Percentiles rank a stretch among this genome's conserved stretches.
Conservation (phyloP, 305 asterid genomes). For the Nicotiana rustica region DNA sequence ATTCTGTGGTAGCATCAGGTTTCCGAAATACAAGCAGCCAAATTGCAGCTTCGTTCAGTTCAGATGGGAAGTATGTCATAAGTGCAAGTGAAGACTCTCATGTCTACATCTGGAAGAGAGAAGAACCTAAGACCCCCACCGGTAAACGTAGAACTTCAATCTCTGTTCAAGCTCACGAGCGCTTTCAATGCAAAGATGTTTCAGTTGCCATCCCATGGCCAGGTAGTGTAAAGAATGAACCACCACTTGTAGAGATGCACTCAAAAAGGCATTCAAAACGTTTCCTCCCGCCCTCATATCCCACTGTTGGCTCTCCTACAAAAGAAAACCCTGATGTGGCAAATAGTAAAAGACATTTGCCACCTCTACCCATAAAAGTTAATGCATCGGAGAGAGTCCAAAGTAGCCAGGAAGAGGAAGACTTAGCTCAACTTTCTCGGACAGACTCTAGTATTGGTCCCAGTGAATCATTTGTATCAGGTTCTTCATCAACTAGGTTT, state of each 20-base stretch:
- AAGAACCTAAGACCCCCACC: constrained; percentile 53
- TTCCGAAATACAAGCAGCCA: constrained; percentile 91
- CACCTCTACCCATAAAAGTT: constrained; percentile 73
- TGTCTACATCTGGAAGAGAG: constrained; percentile 84
- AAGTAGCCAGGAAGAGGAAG: constrained; percentile 55
- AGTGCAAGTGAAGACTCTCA: constrained; percentile 95
- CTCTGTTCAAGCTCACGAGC: constrained; percentile 67
- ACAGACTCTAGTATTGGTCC: constrained; percentile 70
- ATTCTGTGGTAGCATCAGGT: constrained; percentile 52
- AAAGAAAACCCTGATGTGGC: constrained; percentile 40
- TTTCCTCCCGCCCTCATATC: constrained; percentile 40
- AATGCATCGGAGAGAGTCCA: constrained; percentile 38
- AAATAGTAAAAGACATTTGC: constrained; percentile 57
- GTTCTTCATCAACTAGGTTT: constrained; percentile 50
- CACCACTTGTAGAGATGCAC: constrained; percentile 70
- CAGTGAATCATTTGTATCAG: constrained; percentile 57
- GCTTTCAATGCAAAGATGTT: constrained; percentile 82
- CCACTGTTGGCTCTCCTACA: constrained; percentile 48
- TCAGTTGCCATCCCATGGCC: constrained; percentile 90
- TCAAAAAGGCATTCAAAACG: constrained; percentile 80
- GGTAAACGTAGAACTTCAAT: constrained; percentile 53
- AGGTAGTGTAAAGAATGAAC: constrained; percentile 58
- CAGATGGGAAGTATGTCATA: constrained; percentile 75
- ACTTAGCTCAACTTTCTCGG: constrained; percentile 49
- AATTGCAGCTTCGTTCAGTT: constrained; percentile 75